Evolutionary conservation across 169 alveolate genomes (phyloP).

Genomic region (Eimeria praecox): DNA sequence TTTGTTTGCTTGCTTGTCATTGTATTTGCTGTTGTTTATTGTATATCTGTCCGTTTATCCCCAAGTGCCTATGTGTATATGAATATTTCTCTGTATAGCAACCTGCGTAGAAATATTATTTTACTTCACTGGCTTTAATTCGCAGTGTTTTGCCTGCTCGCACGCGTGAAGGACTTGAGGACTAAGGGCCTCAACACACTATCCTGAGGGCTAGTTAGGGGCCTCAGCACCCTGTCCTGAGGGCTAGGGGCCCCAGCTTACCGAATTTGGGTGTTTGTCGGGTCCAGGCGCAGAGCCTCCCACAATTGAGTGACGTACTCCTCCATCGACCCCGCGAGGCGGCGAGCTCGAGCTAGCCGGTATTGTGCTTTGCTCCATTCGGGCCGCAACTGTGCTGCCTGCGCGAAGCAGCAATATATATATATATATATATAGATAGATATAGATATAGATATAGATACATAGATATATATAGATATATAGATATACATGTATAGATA

Average conservation of each 20-base stretch:
- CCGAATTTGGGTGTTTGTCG: conserved; percentile 33
- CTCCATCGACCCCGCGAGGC: conserved; percentile 39
- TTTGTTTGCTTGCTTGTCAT: background rate
- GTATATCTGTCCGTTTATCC: background rate
- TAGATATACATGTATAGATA: background rate
- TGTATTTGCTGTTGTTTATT: background rate
- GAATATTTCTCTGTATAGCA: background rate
- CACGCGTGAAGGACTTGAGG: background rate
- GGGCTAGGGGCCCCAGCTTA: background rate
- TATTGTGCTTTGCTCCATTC: conserved; percentile 73
- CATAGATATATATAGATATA: background rate
- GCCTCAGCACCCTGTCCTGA: background rate
- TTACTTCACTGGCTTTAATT: background rate
- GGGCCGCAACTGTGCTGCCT: conserved; percentile 70
- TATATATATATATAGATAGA: no score
- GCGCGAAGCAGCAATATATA: conserved; percentile 1
- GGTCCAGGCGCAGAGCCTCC: conserved; percentile 58
- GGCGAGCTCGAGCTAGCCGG: conserved; percentile 61
- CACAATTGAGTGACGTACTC: conserved; percentile 52
- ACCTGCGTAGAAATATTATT: background rate
- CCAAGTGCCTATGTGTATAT: background rate
- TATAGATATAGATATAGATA: no score
- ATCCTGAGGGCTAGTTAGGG: background rate
- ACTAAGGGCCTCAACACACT: no score
- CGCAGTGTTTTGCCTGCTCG: background rate